phyloP scores from a whole-genome alignment of 1,284 basidiomycete species.

The Naganishia cerealis region DNA sequence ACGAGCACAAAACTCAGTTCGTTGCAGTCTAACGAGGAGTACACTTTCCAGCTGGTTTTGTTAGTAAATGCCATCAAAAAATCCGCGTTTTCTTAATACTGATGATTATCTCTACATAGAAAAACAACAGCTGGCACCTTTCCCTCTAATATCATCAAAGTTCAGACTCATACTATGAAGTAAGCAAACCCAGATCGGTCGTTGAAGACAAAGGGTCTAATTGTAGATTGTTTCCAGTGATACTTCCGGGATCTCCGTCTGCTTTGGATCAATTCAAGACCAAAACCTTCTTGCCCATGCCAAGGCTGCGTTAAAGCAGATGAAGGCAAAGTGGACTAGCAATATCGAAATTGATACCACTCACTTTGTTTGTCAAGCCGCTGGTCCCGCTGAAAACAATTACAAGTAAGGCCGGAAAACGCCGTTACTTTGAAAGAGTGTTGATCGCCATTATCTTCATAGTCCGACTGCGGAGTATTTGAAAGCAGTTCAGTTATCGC shows the following conservation, averaged over 20 bases:
- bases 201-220: background rate
- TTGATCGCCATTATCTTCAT: conserved; percentile 15
- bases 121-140: conserved; percentile 83
- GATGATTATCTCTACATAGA: conserved; percentile 35
- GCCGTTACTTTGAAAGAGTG: background rate
- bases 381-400: conserved; percentile 63
- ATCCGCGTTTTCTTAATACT: background rate
- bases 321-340: conserved; percentile 83
- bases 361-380: conserved; percentile 90
- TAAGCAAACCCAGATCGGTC: conserved; percentile 35
- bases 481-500: conserved; percentile 80
- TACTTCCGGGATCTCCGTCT: conserved; percentile 86
- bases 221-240: conserved; percentile 59
- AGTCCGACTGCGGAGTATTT: conserved; percentile 80
- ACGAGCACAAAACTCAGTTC: conserved; percentile 87
- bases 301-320: conserved; percentile 72
- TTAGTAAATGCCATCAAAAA: conserved; percentile 49
- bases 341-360: conserved; percentile 95
- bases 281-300: conserved; percentile 70
- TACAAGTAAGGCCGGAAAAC: conserved; percentile 42
- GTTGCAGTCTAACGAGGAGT: conserved; percentile 80
- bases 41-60: conserved; percentile 86
- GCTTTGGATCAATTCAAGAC: conserved; percentile 84
- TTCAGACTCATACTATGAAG: conserved; percentile 83
- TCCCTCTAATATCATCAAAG: conserved; percentile 74